These are phyloP conservation scores for Ophiobolus disseminans DNA, from an alignment of 2,329 filamentous ascomycete species.

Conservation along the genomic window DNA sequence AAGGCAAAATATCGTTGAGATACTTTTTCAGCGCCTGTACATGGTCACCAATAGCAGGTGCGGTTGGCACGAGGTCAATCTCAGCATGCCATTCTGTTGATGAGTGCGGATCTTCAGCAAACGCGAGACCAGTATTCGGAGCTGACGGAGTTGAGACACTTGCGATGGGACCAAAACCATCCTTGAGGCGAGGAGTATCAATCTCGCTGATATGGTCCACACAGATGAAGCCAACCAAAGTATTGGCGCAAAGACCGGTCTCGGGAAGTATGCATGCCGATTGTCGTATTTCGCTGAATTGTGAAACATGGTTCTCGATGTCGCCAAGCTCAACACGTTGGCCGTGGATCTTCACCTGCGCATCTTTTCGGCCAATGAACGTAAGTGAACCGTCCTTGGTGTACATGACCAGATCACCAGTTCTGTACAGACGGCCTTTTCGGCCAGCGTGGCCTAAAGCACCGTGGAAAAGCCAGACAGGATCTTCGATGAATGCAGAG, in stretches of 20 bases:
- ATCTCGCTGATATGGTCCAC: no score
- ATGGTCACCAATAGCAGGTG: no score
- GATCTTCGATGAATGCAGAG: background rate
- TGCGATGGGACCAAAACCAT: no score
- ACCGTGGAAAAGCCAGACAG: background rate
- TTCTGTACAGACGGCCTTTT: constrained; percentile 16
- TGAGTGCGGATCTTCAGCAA: no score
- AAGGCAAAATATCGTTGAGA: no score
- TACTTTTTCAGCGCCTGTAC: no score
- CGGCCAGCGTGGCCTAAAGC: background rate
- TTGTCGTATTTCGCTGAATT: background rate
- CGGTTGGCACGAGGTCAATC: no score
- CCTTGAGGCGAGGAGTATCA: no score
- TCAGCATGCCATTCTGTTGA: no score
- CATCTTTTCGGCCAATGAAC: constrained; percentile 20
- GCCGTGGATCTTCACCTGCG: constrained; percentile 25
- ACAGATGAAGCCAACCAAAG: background rate
- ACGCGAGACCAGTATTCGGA: no score
- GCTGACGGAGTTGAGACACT: no score
- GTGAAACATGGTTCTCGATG: constrained; percentile 5
- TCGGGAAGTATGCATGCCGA: background rate
- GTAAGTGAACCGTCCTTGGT: constrained; percentile 17
- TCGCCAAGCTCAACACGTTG: constrained; percentile 27
- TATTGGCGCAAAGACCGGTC: background rate
- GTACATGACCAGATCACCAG: constrained; percentile 21